Base-by-base conservation (phyloP, 306 rosid genomes). In the Geum urbanum region DNA sequence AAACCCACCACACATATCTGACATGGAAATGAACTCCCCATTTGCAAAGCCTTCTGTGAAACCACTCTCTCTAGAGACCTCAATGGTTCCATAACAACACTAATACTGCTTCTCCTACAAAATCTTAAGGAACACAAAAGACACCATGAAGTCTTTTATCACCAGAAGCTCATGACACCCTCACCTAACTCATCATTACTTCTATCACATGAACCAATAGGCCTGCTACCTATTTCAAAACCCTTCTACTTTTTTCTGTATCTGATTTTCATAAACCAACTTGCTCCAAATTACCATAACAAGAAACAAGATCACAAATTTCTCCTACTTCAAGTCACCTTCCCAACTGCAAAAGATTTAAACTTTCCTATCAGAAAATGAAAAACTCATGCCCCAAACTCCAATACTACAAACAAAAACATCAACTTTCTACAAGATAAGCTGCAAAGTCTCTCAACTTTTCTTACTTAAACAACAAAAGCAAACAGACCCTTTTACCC, bases 1-100 rank as follows among this genome's bases (percentile, higher is more conserved):
- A 92, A 86, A 35, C 98, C 98, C 73, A 85, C 86, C 57, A 87
- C 97, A 83, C 98, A 92, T 71, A 90, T 82, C 80, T 88, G 96
- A 59, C 98, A 92, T 12, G 91, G 81, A 70, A 90, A 90, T 14
- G 96, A 90, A 63, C 70, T 90, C 12, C 94, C 94, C 87, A 90
- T 81, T 78, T 90, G 96, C 81, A 92, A 15, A 53, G 98, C 96
- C 81, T 43, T 90, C 77, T 81, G 97, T 3, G 97, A 92, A 55
- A 92, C 89, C 62, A 77, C 83, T 82, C 87, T 90, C 86, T 90
- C 96, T 49, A 92, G 50, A 66, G 82, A 81, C 63, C 85, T 92
- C 61, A 44, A 20, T 22, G 73, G 53, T 71, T 85, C 94, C 97
- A 88, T 87, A 48, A 67, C 13, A 57, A 57, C 39, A 56, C 9